These are phyloP conservation scores for Fusarium sp. DNA, from an alignment of 2,329 filamentous ascomycete genomes.

Conservation along the genomic window DNA sequence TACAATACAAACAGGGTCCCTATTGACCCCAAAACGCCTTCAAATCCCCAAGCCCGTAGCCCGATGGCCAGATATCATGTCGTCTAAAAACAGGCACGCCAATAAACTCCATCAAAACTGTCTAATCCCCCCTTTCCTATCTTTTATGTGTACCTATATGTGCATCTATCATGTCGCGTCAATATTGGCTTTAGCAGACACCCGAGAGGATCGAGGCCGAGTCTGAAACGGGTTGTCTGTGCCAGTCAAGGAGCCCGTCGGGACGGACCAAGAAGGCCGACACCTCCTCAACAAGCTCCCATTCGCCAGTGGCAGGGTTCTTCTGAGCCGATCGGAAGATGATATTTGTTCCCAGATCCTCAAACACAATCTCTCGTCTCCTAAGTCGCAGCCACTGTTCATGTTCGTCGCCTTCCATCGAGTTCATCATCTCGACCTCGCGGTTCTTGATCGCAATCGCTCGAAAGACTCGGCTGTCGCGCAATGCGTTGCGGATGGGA, in stretches of 20 bases:
- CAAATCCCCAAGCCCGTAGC: not conserved
- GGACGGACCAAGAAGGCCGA: constrained; percentile 47
- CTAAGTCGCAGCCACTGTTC: constrained; percentile 56
- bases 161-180: not conserved
- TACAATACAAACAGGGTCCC: not conserved
- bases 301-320: constrained; percentile 46
- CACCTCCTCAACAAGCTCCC: constrained; percentile 55
- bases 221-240: constrained; percentile 51
- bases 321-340: constrained; percentile 53
- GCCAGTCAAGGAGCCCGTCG: constrained; percentile 51
- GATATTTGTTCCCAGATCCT: constrained; percentile 52
- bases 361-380: constrained; percentile 54
- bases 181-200: constrained; percentile 26
- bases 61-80: not conserved
- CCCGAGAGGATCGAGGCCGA: constrained; percentile 43
- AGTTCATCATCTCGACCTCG: constrained; percentile 50
- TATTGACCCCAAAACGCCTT: not conserved
- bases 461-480: constrained; percentile 55
- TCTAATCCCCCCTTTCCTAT: not conserved
- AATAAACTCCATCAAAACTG: constrained; percentile 26
- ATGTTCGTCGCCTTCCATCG: constrained; percentile 47
- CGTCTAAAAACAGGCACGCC: constrained; percentile 18
- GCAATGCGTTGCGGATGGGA: constrained; percentile 57
- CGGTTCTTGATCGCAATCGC: constrained; percentile 55
- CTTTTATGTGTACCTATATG: not conserved